Evolutionary conservation across 352 stramenopile genomes (phyloP).

Genomic region (Pythium aristosporum): DNA sequence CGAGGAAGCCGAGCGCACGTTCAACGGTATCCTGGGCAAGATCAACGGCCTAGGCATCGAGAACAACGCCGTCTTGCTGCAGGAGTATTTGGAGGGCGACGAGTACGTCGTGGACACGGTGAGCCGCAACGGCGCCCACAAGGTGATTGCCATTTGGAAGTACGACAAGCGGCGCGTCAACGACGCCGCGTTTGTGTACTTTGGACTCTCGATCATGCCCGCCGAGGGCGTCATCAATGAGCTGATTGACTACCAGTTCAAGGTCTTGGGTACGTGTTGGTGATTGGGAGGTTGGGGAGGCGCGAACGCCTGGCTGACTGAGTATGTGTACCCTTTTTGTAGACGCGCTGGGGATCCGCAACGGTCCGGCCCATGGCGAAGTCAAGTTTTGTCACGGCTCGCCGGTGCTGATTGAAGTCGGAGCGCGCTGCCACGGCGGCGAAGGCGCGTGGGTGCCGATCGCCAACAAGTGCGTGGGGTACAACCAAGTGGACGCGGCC

Average conservation of each 20-base stretch:
- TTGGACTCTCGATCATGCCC: constrained; percentile 74
- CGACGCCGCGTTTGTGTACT: constrained; percentile 95
- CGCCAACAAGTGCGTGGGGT: constrained; percentile 89
- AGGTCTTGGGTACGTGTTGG: constrained; percentile 47
- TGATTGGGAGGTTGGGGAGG: too few relatives aligned
- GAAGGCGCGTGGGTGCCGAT: constrained; percentile 94
- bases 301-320: background rate
- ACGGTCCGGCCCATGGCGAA: constrained; percentile 78
- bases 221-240: constrained; percentile 67
- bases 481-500: constrained; percentile 92
- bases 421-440: constrained; percentile 94
- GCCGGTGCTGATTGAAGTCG: constrained; percentile 95
- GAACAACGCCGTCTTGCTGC: constrained; percentile 84
- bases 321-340: constrained; percentile 1
- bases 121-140: constrained; percentile 90
- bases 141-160: constrained; percentile 96
- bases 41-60: constrained; percentile 85
- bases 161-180: constrained; percentile 97
- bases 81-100: constrained; percentile 93
- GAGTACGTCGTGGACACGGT: constrained; percentile 98
- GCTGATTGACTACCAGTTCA: constrained; percentile 85
- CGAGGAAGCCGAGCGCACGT: constrained; percentile 80
- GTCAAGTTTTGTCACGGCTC: constrained; percentile 83
- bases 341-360: constrained; percentile 71
- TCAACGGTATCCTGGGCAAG: constrained; percentile 80